Base-by-base conservation (phyloP, 1,284 basidiomycete genomes). In the Cryptococcus jaspeensis region DNA sequence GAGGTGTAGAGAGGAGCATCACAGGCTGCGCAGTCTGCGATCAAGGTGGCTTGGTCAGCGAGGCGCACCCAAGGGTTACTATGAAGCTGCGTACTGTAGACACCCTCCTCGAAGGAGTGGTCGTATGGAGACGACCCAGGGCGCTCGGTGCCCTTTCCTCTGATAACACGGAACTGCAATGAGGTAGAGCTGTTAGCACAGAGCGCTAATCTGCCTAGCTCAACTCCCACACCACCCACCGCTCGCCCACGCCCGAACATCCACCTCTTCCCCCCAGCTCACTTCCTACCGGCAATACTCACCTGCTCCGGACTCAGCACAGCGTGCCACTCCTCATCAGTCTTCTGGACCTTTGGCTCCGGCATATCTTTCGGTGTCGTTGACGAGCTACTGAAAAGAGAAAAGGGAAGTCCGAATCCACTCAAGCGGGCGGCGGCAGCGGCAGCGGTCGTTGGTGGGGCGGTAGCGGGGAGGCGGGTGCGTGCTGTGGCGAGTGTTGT, bases 281-380 rank as follows among this genome's bases (percentile, higher is more conserved):
- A 40, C 40, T n/a, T 22, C 53, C 23, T 13, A 13, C n/a, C 12
- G 39, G 13, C 42, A 15, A n/a, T n/a, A 74, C 81, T 50, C 64
- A 90, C 91, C 84, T 95, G 92, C 73, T 92, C 86, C 0, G 85
- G 86, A 39, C 84, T 85, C 50, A 96, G 83, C 58, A 91, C 75
- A 2, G 91, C 89, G 62, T 84, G 83, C 92, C 92, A 96, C 74
- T 95, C 91, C n/a, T 80, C 73, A 5, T 93, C 89, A 28, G 84
- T 80, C 81, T 91, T 93, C 60, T 76, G 62, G 11, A 76, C 73
- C 41, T 62, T 62, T 9, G 69, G 67, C 39, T 62, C 53, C 32
- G 59, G 41, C 55, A 57, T 58, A 11, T 58, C 50, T 32, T 35
- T 50, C 16, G 46, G 42, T 16, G 55, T 39, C 0, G 60, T 50